Evolutionary conservation across 441 rosid genomes (phyloP), one percentile per base, ranked within the genome.

Genomic region (Bocquillonia castaneifolia): DNA sequence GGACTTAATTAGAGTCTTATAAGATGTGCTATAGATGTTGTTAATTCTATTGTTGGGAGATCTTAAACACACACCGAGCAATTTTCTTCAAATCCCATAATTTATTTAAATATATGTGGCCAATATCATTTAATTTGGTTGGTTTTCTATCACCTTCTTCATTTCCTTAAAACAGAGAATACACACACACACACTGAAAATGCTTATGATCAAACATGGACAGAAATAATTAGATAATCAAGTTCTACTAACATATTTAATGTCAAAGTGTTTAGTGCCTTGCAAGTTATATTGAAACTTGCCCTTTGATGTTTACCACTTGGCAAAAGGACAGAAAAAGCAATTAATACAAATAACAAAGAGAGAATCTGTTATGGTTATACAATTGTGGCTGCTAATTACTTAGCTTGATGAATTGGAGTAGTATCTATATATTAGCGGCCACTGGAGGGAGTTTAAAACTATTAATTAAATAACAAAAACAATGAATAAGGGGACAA

Each of bases 261-360:
- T 32, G 5, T n/a, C 48, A 58, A 58, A 28, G 3, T 31, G 65
- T 68, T 28, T 18, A 42, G 59, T 61, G 54, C 3, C 58, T 74
- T 59, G 63, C 80, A 77, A 77, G 77, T 69, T n/a, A 77, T 66
- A n/a, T 55, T 36, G 34, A 54, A 71, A 32, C 34, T 51, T 61
- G 40, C 39, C 63, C 20, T 28, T 28, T 48, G 20, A 15, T 39
- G 26, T 52, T 42, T 6, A 57, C 60, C 77, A 47, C 76, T 36
- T 62, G 45, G 58, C 61, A 50, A 28, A 1, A 36, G 22, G 47
- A 63, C 5, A 31, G 36, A 18, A 22, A 36, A 34, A n/a, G 45
- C 59, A 53, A 23, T 36, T 20, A 14, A 25, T 55, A 28, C 13
- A 26, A 28, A 14, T 10, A 22, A 22, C 66, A 62, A 28, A 17